These are phyloP conservation scores for Ceratocystis papillata DNA, from an alignment of 2,329 filamentous ascomycete species.

Conservation along the genomic window DNA sequence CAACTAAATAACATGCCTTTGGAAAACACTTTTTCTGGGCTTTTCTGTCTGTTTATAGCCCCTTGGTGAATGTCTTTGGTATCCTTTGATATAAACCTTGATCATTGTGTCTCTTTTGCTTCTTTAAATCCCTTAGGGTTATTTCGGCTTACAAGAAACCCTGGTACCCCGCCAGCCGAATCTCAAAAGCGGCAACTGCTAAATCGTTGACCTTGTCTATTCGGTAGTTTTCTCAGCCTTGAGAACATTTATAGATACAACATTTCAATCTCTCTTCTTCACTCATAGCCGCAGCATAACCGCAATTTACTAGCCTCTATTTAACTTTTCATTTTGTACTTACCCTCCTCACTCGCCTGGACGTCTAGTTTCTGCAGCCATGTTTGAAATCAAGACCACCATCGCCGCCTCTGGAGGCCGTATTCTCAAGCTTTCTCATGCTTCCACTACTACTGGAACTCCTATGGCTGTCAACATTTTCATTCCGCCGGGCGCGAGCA, in stretches of 20 bases:
- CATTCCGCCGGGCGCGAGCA: slow-evolving; percentile 61
- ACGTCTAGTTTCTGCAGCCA: slow-evolving; percentile 36
- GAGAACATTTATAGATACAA: neutral
- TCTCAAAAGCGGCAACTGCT: slow-evolving; percentile 7
- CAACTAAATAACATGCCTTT: neutral
- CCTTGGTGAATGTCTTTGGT: neutral
- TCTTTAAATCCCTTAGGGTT: neutral
- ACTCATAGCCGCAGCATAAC: neutral
- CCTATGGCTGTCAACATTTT: slow-evolving; percentile 91
- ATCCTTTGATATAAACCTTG: neutral
- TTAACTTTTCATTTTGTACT: neutral
- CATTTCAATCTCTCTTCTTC: neutral
- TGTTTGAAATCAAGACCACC: slow-evolving; percentile 78
- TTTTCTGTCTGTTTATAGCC: neutral
- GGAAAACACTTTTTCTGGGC: neutral
- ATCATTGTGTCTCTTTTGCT: neutral
- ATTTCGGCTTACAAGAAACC: neutral
- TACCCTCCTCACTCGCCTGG: neutral
- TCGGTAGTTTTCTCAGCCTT: neutral
- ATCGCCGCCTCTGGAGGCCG: slow-evolving; percentile 90
- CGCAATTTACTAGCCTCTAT: neutral
- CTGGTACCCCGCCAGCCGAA: slow-evolving; percentile 9
- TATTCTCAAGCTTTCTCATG: slow-evolving; percentile 86
- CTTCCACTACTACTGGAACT: slow-evolving; percentile 65
- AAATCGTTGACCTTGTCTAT: neutral